Evolutionary conservation across 305 asterid species (phyloP), one percentile per base, ranked within the genome.

Genomic region (Rubia tinctorum): DNA sequence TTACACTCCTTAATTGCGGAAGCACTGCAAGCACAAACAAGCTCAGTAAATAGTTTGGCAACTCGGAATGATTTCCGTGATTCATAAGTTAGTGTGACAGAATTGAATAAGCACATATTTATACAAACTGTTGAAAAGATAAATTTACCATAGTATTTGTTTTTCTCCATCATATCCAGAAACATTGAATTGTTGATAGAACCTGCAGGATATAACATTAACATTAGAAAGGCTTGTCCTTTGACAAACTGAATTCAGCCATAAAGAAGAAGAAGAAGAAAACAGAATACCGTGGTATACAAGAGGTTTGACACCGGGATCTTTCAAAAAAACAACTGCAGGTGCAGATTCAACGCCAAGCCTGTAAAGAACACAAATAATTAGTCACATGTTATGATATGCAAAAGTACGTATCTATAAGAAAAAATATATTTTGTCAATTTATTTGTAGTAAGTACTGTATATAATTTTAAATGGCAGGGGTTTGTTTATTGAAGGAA

Each of bases 281-380:
- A 64, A 37, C 55, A 65, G 84, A 88, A 73, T 84, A 71, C 97
- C 98, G 79, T 87, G 95, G 80, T 88, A 87, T 61, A 95, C 88
- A 68, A 84, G 82, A 77, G 97, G 98, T 80, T 85, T 86, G 77
- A 92, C 86, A 73, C 99, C 99, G 6, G 99, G 95, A 80, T 92
- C 99, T 85, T 78, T 95, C 78, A 95, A 72, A 80, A 92, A 85
- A 75, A 92, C 96, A 63, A 95, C 80, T 55, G 98, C 96, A 30
- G 98, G 98, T 71, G 97, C 97, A 76, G 92, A 90, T 78, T 91
- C 98, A 73, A 95, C 95, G 17, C 96, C 96, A 30, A 92, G 86
- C 89, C 99, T 95, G 87, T 85, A 74, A 71, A 0, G 78, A 74
- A 60, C 23, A 42, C 55, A 66, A 30, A 30, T 73, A 17, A 30